Percentiles rank a stretch among this genome's conserved stretches.
Conservation (phyloP, 2,329 filamentous ascomycete species). For the Ophiosphaerella herpotricha region DNA sequence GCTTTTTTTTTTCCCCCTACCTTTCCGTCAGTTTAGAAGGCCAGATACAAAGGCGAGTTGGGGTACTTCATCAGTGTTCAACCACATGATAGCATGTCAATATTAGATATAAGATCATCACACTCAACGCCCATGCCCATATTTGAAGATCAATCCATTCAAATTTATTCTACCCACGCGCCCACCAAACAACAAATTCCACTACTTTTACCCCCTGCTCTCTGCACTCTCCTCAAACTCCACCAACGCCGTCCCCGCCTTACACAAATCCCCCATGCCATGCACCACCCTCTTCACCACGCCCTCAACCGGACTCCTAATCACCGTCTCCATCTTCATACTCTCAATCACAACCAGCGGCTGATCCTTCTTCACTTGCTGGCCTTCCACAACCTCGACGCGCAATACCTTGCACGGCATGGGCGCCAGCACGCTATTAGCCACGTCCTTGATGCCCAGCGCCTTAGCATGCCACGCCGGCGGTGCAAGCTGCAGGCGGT, state of each 20-base stretch:
- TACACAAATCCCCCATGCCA: constrained; percentile 50
- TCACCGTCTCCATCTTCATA: constrained; percentile 63
- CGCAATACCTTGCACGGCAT: constrained; percentile 98
- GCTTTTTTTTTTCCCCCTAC: too few species aligned
- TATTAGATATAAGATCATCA: too few species aligned
- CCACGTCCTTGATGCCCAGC: constrained; percentile 76
- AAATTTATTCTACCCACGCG: constrained; percentile 55
- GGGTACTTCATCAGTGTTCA: too few species aligned
- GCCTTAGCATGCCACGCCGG: constrained; percentile 88
- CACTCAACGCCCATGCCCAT: too few species aligned
- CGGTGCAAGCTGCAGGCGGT: constrained; percentile 58
- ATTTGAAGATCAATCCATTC: constrained; percentile 54
- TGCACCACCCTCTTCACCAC: constrained; percentile 55
- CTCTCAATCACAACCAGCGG: constrained; percentile 73
- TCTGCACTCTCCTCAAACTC: constrained; percentile 52
- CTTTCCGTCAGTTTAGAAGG: not conserved
- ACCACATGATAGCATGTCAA: too few species aligned
- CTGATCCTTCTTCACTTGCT: constrained; percentile 81
- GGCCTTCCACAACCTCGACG: constrained; percentile 83
- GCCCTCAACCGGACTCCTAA: constrained; percentile 55
- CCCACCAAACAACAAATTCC: not conserved
- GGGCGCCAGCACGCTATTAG: constrained; percentile 84
- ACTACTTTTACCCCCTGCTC: constrained; percentile 4
- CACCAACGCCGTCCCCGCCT: constrained; percentile 53
- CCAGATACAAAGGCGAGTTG: too few species aligned